Evolutionary conservation across 2,329 filamentous ascomycete species (phyloP), one percentile per base, ranked within the genome.

Genomic region (Chaetomium olivaceum): DNA sequence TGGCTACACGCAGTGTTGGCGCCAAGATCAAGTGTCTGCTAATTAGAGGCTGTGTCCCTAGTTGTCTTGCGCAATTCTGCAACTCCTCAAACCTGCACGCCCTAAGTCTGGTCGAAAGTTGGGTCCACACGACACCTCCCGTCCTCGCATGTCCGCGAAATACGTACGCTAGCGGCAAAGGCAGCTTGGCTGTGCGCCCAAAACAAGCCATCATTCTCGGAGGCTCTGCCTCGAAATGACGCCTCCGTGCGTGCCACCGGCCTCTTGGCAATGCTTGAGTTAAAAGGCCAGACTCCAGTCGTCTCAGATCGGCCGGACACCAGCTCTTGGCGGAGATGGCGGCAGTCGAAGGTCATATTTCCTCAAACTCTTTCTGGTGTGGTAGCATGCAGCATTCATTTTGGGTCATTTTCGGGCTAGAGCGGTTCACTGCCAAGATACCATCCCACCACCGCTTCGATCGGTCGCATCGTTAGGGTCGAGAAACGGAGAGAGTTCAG

Each of bases 121-220:
- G 23, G 3, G 19, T 48, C 46, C 46, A 48, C 62, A 55, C 16
- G 19, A 27, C 16, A 19, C 25, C 9, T 50, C 36, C n/a, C 39
- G 61, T 36, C 61, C 23, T n/a, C 16, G 39, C 33, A 50, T 48
- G 23, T 33, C 64, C 39, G n/a, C 55, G 36, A 31, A 27, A 36
- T 68, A 63, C 61, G 61, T 39, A 43, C 66, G 66, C 60, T 62
- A 61, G 33, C 58, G 54, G 54, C 58, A 19, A 58, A 61, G 63
- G 61, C 55, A 62, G 52, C 66, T 68, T 66, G 63, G 63, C 64
- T 62, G 60, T 67, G 43, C 39, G 36, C 59, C 62, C 55, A 64
- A 64, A 31, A 39, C 29, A 58, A 31, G n/a, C 33, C 31, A n/a
- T 61, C 43, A 57, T 55, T 16, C n/a, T 29, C 31, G 33, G 25